A percentile compares a stretch with the other conserved stretches of the same genome.
phyloP scores from a whole-genome alignment of 2,329 filamentous ascomycete species.

The Beauveria sp. region DNA sequence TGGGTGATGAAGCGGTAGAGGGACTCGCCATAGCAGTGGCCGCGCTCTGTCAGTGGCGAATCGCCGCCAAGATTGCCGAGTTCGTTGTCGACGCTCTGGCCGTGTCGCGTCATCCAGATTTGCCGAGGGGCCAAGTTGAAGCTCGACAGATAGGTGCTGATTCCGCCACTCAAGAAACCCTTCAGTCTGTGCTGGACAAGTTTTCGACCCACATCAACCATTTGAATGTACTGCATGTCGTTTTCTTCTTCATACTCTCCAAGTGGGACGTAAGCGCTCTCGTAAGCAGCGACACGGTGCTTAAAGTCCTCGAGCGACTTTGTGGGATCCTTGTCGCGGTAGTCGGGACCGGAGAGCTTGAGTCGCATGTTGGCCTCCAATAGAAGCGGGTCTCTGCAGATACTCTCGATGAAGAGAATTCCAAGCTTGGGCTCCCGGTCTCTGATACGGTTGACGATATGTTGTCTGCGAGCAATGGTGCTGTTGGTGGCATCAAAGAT shows the following conservation, averaged over 20 bases:
- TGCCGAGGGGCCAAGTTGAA: conserved; percentile 94
- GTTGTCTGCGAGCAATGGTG: conserved; percentile 75
- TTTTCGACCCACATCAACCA: conserved; percentile 96
- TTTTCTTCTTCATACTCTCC: conserved; percentile 86
- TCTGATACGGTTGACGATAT: conserved; percentile 77
- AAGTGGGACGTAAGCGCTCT: conserved; percentile 86
- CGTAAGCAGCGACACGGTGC: conserved; percentile 83
- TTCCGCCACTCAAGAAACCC: conserved; percentile 86
- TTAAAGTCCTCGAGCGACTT: conserved; percentile 87
- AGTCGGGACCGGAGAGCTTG: conserved; percentile 92
- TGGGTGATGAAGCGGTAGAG: conserved; percentile 77
- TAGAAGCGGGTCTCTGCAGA: conserved; percentile 76
- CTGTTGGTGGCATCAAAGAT: conserved; percentile 98
- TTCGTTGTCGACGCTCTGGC: conserved; percentile 82
- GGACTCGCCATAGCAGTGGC: conserved; percentile 68
- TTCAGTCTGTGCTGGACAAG: conserved; percentile 83
- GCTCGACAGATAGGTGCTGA: conserved; percentile 90
- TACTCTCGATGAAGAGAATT: conserved; percentile 90
- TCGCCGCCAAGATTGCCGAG: conserved; percentile 87
- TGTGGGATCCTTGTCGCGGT: conserved; percentile 83
- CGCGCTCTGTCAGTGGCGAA: conserved; percentile 73
- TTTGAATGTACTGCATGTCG: conserved; percentile 91
- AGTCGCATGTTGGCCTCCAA: conserved; percentile 95
- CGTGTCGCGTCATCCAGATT: conserved; percentile 97
- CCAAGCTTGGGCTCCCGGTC: conserved; percentile 78